These are phyloP conservation scores for Schizonepeta tenuifolia DNA, from an alignment of 257 asterid species.

Conservation along the genomic window DNA sequence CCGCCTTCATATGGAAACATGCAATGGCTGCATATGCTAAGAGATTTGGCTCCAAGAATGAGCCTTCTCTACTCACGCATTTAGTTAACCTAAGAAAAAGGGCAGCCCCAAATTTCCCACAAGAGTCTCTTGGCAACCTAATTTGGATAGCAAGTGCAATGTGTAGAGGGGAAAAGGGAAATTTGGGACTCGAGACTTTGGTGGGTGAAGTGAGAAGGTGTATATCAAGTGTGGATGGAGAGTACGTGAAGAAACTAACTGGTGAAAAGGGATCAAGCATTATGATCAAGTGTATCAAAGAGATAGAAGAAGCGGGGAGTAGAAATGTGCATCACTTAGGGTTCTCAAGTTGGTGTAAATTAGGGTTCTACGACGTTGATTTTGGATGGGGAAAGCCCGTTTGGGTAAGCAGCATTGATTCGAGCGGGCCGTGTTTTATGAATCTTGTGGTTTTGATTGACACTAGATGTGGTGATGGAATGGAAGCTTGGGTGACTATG, in stretches of 20 bases:
- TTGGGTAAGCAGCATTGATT: slow-evolving; percentile 66
- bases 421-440: slow-evolving; percentile 57
- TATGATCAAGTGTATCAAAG: slow-evolving; percentile 51
- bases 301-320: slow-evolving; percentile 52
- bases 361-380: slow-evolving; percentile 69
- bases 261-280: slow-evolving; percentile 44
- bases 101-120: slow-evolving; percentile 46
- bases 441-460: slow-evolving; percentile 63
- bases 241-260: slow-evolving; percentile 46
- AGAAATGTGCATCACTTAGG: slow-evolving; percentile 52
- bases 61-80: slow-evolving; percentile 62
- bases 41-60: slow-evolving; percentile 29
- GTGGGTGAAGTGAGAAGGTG: slow-evolving; percentile 44
- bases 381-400: slow-evolving; percentile 86
- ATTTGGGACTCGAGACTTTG: slow-evolving; percentile 33
- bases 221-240: slow-evolving; percentile 47
- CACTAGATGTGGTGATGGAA: slow-evolving; percentile 55
- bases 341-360: slow-evolving; percentile 78
- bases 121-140: slow-evolving; percentile 59
- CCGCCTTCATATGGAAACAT: slow-evolving; percentile 70
- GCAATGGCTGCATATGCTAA: slow-evolving; percentile 45
- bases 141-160: slow-evolving; percentile 64
- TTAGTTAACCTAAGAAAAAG: slow-evolving; percentile 63
- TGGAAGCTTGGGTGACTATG: slow-evolving; percentile 92
- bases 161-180: neutral